phyloP scores from a whole-genome alignment of 306 rosid genomes.

The Geum urbanum region DNA sequence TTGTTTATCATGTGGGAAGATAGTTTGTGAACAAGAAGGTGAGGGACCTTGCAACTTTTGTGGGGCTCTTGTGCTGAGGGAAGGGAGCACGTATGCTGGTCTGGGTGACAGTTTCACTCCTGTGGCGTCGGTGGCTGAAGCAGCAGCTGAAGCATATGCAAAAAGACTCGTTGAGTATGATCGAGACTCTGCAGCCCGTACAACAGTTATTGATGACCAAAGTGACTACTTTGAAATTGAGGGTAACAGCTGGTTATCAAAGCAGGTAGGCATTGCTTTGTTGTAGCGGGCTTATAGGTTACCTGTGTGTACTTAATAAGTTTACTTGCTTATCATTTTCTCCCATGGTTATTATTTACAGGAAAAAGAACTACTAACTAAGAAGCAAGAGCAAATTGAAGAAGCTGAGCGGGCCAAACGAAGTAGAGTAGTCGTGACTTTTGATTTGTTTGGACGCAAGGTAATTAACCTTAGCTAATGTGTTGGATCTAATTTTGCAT shows the following conservation, averaged over 20 bases:
- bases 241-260: conserved; percentile 90
- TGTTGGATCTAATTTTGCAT: too few species aligned
- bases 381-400: conserved; percentile 84
- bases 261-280: conserved; percentile 50
- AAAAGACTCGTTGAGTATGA: conserved; percentile 93
- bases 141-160: conserved; percentile 91
- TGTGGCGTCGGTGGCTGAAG: too few species aligned
- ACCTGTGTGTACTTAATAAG: neutral
- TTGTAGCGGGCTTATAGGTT: neutral
- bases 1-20: conserved; percentile 94
- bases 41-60: conserved; percentile 96
- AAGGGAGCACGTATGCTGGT: conserved; percentile 90
- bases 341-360: conserved; percentile 24
- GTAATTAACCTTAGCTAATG: too few species aligned
- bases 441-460: conserved; percentile 92
- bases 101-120: conserved; percentile 63
- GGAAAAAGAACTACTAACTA: conserved; percentile 81
- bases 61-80: conserved; percentile 81
- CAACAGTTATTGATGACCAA: conserved; percentile 93
- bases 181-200: conserved; percentile 86
- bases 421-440: conserved; percentile 74
- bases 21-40: conserved; percentile 97
- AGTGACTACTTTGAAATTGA: conserved; percentile 95
- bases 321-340: neutral
- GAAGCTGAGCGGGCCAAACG: conserved; percentile 83